phyloP scores from a whole-genome alignment of 805 yeast genomes.

The Monosporozyma unispora region DNA sequence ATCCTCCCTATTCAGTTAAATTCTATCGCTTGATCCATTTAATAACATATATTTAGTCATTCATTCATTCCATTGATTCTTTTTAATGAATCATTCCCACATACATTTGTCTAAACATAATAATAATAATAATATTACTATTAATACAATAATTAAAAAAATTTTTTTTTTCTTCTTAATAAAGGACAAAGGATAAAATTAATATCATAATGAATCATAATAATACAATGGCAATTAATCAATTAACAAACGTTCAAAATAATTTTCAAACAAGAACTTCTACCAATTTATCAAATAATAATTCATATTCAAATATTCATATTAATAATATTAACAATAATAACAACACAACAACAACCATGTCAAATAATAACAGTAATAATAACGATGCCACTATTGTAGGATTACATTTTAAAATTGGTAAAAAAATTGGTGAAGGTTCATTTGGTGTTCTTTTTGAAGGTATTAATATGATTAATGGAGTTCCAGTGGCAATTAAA shows the following conservation, averaged over 20 bases:
- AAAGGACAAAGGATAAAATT: background rate
- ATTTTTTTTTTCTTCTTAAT: background rate
- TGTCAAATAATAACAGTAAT: background rate
- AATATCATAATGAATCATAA: background rate
- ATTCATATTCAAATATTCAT: slow-evolving; percentile 1
- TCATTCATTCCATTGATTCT: background rate
- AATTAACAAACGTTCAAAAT: slow-evolving; percentile 3
- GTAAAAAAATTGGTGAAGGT: slow-evolving; percentile 97
- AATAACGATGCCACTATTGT: slow-evolving; percentile 35
- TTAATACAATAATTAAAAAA: too few relatives aligned
- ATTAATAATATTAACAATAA: background rate
- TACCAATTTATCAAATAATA: slow-evolving; percentile 1
- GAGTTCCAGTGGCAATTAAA: slow-evolving; percentile 84
- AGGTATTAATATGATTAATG: slow-evolving; percentile 86
- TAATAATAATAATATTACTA: background rate
- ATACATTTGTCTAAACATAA: background rate
- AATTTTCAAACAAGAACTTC: slow-evolving; percentile 1
- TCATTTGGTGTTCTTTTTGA: slow-evolving; percentile 97
- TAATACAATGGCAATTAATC: slow-evolving; percentile 7
- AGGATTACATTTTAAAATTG: slow-evolving; percentile 93
- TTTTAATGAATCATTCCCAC: background rate
- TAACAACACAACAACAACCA: background rate
- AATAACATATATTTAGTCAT: too few relatives aligned
- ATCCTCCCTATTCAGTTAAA: too few relatives aligned
- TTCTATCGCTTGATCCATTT: too few relatives aligned